phyloP scores from a whole-genome alignment of 306 rosid genomes.

The Prinsepia uniflora region DNA sequence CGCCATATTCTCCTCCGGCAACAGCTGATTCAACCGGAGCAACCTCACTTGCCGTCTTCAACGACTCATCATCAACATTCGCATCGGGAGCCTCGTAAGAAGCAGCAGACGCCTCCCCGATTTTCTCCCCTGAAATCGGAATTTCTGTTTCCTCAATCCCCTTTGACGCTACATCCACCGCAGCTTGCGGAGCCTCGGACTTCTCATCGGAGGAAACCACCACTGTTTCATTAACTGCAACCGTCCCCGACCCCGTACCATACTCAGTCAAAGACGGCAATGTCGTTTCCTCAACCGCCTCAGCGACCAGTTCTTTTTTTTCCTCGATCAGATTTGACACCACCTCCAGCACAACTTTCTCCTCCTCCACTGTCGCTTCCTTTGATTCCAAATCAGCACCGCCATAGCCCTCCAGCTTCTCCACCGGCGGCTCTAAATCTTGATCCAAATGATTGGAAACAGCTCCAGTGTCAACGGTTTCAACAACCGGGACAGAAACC shows the following conservation, averaged over 20 bases:
- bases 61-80: constrained; percentile 11
- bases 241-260: constrained; percentile 11
- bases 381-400: neutral
- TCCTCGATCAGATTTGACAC: constrained; percentile 18
- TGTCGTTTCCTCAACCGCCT: constrained; percentile 29
- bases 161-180: constrained; percentile 15
- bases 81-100: constrained; percentile 29
- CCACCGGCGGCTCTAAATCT: neutral
- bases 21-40: constrained; percentile 30
- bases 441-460: neutral
- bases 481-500: constrained; percentile 23
- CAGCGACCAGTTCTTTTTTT: constrained; percentile 26
- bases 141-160: constrained; percentile 30
- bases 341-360: constrained; percentile 2
- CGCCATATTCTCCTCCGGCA: constrained; percentile 19
- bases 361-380: constrained; percentile 19
- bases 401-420: no score
- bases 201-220: constrained; percentile 19
- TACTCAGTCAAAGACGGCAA: neutral
- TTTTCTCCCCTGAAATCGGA: constrained; percentile 26
- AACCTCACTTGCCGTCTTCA: neutral
- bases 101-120: constrained; percentile 32
- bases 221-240: constrained; percentile 28
- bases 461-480: constrained; percentile 20
- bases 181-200: constrained; percentile 19